A percentile compares a stretch with the other conserved stretches of the same genome.
phyloP scores from a whole-genome alignment of 2,329 filamentous ascomycete genomes.

The Fusarium neocosmosporiellum region DNA sequence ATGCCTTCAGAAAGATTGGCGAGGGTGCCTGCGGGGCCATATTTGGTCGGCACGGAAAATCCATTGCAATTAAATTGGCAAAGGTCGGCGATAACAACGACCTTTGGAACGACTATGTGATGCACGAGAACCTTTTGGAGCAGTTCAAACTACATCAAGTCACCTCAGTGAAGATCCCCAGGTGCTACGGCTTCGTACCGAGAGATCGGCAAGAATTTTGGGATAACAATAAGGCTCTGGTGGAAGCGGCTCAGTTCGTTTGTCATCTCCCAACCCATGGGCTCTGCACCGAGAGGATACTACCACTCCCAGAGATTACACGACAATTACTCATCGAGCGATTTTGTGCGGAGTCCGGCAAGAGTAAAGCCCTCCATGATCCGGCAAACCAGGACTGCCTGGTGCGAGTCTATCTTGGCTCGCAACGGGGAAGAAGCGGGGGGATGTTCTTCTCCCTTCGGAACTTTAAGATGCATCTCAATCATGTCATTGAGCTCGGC shows the following conservation, averaged over 20 bases:
- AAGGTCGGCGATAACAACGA: constrained; percentile 11
- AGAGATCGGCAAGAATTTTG: constrained; percentile 8
- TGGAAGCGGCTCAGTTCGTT: neutral
- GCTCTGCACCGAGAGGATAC: constrained; percentile 31
- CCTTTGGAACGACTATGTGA: constrained; percentile 22
- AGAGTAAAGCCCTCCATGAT: constrained; percentile 10
- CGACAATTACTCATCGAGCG: constrained; percentile 33
- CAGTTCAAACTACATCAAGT: neutral
- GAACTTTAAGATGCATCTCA: constrained; percentile 48
- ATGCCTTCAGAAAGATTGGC: constrained; percentile 30
- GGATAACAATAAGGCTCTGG: neutral
- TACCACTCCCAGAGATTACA: constrained; percentile 38
- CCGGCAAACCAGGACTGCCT: constrained; percentile 38
- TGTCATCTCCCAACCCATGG: constrained; percentile 33
- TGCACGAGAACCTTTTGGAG: constrained; percentile 1
- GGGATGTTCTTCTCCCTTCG: constrained; percentile 42
- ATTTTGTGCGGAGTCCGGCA: constrained; percentile 25
- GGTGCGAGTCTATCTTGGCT: constrained; percentile 37
- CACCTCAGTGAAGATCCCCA: constrained; percentile 8
- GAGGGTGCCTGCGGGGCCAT: constrained; percentile 36
- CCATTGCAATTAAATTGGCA: constrained; percentile 26
- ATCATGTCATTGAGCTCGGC: constrained; percentile 41
- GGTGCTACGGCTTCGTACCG: neutral
- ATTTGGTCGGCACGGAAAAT: constrained; percentile 9
- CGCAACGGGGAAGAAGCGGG: neutral